These are phyloP conservation scores for Cordyceps cateniannulata DNA, from an alignment of 2,329 filamentous ascomycete genomes.

Conservation along the genomic window DNA sequence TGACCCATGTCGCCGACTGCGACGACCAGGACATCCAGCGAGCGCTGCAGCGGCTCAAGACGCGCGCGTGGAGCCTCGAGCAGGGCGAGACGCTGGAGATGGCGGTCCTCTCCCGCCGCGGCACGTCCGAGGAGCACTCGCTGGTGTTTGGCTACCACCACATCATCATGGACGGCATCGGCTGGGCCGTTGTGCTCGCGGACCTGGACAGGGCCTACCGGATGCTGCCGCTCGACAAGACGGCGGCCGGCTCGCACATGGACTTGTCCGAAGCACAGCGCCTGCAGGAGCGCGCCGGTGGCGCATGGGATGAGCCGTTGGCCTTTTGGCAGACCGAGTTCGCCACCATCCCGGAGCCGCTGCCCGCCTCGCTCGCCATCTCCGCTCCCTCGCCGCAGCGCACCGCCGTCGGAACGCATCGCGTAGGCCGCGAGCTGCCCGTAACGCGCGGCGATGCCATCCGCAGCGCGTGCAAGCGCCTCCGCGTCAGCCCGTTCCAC, in stretches of 20 bases:
- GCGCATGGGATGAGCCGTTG: constrained; percentile 23
- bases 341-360: constrained; percentile 14
- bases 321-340: constrained; percentile 28
- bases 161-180: constrained; percentile 43
- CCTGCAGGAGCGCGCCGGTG: constrained; percentile 21
- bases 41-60: constrained; percentile 24
- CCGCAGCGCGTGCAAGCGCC: constrained; percentile 15
- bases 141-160: constrained; percentile 41
- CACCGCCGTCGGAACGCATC: constrained; percentile 15
- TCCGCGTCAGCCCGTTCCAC: constrained; percentile 31
- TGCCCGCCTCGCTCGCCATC: constrained; percentile 31
- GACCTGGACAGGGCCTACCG: constrained; percentile 39
- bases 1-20: constrained; percentile 20
- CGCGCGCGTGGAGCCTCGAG: constrained; percentile 28
- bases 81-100: constrained; percentile 26
- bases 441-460: constrained; percentile 13
- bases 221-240: not conserved
- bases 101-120: constrained; percentile 25
- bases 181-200: constrained; percentile 33
- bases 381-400: constrained; percentile 11
- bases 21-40: constrained; percentile 20
- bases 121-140: constrained; percentile 25
- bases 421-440: constrained; percentile 11
- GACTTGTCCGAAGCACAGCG: constrained; percentile 29
- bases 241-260: constrained; percentile 1